Evolutionary conservation across 2,329 filamentous ascomycete genomes (phyloP), one percentile per base, ranked within the genome.

Genomic region (Paecilomyces variotii): DNA sequence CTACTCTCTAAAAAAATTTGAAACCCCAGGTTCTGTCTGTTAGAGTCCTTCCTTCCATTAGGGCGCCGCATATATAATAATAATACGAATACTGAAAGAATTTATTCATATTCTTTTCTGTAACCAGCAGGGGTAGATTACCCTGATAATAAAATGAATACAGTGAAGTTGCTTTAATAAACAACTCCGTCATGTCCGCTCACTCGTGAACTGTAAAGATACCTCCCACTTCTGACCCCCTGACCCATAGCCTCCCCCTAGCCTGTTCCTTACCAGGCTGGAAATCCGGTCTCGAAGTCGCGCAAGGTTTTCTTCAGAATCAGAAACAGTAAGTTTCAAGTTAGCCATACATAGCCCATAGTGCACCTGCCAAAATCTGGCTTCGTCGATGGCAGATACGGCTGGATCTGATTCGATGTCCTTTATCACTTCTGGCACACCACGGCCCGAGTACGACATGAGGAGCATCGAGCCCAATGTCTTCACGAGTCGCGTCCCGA

Each of bases 331-430:
- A 24, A 99, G 75, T 73, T 91, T 95, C 64, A 99, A 74, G 70
- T 95, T 97, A 7, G 94, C 94, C 88, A 97, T 96, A 70, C 91
- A 96, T 49, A 97, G 80, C 1, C 93, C 92, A 72, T 97, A 97
- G 75, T 99, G 94, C 12, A 97, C 94, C 78, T 99, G 94, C 94
- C 94, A 99, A 74, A 99, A 96, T 70, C 91, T 87, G 1, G 92
- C 93, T 68, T 97, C 92, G 59, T 97, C 90, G 53, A 99, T 86
- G 1, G 83, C 82, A 52, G 83, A 83, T 27, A 97, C 86, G 57
- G 83, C 82, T 1, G 89, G 85, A 67, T 97, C 91, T 1, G 86
- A 82, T 71, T 91, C 87, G 56, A 99, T 92, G 72, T 96, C 91
- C 58, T 84, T 84, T 67, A 97, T 80, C n/a, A 96, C 87, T 25